Conservation (phyloP, 768 basidiomycete genomes). For the Lyophyllum shimeji region DNA sequence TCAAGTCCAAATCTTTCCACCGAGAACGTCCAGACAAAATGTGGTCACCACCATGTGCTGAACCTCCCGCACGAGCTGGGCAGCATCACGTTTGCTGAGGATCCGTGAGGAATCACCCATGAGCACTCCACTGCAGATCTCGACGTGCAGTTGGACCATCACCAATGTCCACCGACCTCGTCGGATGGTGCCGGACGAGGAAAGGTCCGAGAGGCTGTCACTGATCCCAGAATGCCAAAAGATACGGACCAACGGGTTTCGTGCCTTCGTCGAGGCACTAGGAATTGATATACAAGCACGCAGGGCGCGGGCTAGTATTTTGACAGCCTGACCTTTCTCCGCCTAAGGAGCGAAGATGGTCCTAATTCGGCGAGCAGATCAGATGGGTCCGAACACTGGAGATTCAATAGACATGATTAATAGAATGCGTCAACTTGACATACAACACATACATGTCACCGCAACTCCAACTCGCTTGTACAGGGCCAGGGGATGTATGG, state of each 20-base stretch:
- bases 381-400: background rate
- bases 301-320: background rate
- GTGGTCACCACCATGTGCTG: background rate
- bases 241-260: background rate
- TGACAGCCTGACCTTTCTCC: background rate
- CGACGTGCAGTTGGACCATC: background rate
- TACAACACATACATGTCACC: conserved; percentile 4
- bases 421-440: conserved; percentile 4
- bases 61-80: background rate
- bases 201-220: conserved; percentile 7
- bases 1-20: background rate
- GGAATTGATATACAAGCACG: background rate
- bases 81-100: background rate
- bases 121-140: background rate
- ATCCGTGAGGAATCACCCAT: background rate
- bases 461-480: background rate
- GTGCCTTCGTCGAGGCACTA: background rate
- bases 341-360: background rate
- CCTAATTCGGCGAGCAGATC: no score
- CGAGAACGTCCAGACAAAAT: background rate
- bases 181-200: background rate
- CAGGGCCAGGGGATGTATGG: background rate
- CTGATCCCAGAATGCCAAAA: conserved; percentile 1
- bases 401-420: conserved; percentile 1
- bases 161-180: background rate